Evolutionary conservation across 192 early-diverging fungal genomes (phyloP).

Genomic region (Rhizoclosmatium sp.): DNA sequence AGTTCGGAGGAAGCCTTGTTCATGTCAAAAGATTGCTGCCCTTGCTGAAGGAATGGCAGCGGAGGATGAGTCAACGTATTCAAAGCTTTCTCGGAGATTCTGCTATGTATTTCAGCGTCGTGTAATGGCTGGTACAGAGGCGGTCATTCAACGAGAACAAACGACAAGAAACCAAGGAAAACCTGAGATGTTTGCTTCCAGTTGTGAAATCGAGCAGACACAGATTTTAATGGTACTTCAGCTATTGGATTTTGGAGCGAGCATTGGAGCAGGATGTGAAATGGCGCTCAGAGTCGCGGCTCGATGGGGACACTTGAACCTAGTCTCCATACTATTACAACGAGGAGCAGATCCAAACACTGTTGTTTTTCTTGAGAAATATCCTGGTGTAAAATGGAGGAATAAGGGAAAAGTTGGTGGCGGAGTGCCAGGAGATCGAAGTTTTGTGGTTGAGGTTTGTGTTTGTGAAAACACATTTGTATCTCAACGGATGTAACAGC

Average conservation of each 20-base stretch:
- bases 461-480: neutral
- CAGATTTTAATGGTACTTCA: slow-evolving; percentile 32
- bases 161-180: neutral
- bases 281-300: slow-evolving; percentile 42
- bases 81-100: neutral
- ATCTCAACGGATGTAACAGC: neutral
- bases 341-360: slow-evolving; percentile 43
- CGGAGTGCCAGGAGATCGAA: slow-evolving; percentile 9
- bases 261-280: slow-evolving; percentile 35
- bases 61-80: neutral
- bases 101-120: neutral
- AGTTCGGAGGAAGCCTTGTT: neutral
- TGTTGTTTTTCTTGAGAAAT: slow-evolving; percentile 23
- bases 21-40: slow-evolving; percentile 19
- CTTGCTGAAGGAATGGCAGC: slow-evolving; percentile 13
- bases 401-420: slow-evolving; percentile 41
- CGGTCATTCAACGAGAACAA: slow-evolving; percentile 1
- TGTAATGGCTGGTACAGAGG: neutral
- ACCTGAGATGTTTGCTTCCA: neutral
- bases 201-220: slow-evolving; percentile 30
- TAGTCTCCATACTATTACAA: slow-evolving; percentile 34
- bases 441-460: slow-evolving; percentile 11
- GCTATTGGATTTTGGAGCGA: slow-evolving; percentile 28
- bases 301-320: slow-evolving; percentile 38
- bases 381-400: neutral